A percentile compares a stretch with the other conserved stretches of the same genome.
phyloP scores from a whole-genome alignment of 176 grass and related monocot species.

The Typha latifolia region DNA sequence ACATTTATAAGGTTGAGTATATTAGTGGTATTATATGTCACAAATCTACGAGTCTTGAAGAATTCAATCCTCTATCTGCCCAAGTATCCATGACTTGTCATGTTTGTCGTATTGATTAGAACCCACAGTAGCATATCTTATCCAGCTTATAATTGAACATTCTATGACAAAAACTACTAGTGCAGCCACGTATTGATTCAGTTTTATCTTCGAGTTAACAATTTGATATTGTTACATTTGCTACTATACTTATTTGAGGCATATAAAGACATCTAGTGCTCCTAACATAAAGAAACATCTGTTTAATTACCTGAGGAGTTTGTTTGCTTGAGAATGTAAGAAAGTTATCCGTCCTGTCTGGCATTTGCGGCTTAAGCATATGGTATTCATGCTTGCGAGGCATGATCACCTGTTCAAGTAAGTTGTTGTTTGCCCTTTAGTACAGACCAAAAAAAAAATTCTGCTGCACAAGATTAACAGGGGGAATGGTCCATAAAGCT shows the following conservation, averaged over 20 bases:
- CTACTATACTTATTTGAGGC: neutral
- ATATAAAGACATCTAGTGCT: neutral
- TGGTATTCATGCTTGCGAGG: constrained; percentile 54
- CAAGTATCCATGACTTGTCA: too few species aligned
- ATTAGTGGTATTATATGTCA: too few species aligned
- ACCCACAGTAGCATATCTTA: too few species aligned
- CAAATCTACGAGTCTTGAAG: too few species aligned
- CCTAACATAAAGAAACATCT: neutral
- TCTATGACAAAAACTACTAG: too few species aligned
- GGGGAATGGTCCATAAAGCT: neutral
- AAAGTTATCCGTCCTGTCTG: constrained; percentile 33
- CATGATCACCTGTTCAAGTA: constrained; percentile 51
- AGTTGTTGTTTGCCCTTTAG: constrained; percentile 4
- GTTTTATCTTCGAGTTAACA: neutral
- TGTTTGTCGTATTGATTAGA: too few species aligned
- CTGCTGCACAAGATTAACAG: neutral
- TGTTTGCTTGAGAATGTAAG: constrained; percentile 41
- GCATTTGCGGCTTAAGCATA: constrained; percentile 48
- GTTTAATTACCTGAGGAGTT: constrained; percentile 38
- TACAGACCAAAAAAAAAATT: neutral
- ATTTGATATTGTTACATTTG: neutral
- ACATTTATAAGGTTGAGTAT: too few species aligned
- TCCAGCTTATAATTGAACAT: too few species aligned
- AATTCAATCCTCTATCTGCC: too few species aligned
- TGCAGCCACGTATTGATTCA: too few species aligned